Conservation (phyloP, 768 basidiomycete species). For the Mycena sanguinolenta region DNA sequence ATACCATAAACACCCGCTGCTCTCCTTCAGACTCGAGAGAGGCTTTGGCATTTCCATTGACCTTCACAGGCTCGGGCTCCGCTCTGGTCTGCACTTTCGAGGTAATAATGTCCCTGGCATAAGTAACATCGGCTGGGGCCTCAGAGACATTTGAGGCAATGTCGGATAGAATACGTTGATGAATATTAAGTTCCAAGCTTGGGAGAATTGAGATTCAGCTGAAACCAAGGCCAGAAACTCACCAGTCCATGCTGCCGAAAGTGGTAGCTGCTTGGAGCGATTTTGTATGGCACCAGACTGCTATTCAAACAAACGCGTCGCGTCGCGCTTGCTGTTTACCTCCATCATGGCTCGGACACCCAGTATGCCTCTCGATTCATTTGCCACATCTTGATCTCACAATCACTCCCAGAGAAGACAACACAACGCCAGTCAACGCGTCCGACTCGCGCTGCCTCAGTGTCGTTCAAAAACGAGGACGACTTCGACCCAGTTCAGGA, state of each 20-base stretch:
- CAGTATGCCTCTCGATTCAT: constrained; percentile 28
- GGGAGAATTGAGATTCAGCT: constrained; percentile 3
- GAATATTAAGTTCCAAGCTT: constrained; percentile 85
- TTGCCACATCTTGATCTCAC: background rate
- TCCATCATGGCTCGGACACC: constrained; percentile 45
- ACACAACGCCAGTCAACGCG: constrained; percentile 34
- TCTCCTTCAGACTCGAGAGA: constrained; percentile 42
- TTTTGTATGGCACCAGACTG: no score
- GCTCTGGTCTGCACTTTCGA: constrained; percentile 68
- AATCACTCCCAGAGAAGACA: background rate
- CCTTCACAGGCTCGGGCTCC: constrained; percentile 41
- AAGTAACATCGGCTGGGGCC: constrained; percentile 58
- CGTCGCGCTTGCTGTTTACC: constrained; percentile 18
- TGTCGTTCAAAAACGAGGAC: constrained; percentile 39
- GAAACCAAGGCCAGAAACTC: constrained; percentile 36
- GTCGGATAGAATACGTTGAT: constrained; percentile 81
- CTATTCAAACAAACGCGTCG: constrained; percentile 37
- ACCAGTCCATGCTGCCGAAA: constrained; percentile 62
- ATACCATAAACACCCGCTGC: constrained; percentile 71
- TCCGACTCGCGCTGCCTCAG: constrained; percentile 37
- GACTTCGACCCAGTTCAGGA: constrained; percentile 38
- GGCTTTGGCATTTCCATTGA: constrained; percentile 41
- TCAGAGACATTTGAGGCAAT: constrained; percentile 71
- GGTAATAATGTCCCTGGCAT: constrained; percentile 69
- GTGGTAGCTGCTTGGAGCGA: no score